Percentiles rank a stretch among this genome's conserved stretches.
Conservation (phyloP, 768 basidiomycete genomes). For the Trametes elegans region DNA sequence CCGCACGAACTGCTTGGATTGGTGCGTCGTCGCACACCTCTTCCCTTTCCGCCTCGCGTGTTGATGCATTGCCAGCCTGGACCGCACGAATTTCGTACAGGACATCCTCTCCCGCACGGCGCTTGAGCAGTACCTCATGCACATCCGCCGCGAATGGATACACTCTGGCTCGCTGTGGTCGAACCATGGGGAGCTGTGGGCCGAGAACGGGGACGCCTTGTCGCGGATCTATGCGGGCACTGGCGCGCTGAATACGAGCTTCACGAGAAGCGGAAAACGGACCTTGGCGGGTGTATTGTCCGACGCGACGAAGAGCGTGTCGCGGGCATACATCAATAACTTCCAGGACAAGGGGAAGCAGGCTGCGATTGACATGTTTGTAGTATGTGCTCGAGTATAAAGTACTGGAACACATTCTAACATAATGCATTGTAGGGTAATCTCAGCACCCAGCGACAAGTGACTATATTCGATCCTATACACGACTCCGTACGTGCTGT, state of each 20-base stretch:
- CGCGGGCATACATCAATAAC: slow-evolving; percentile 96
- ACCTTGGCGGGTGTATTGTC: slow-evolving; percentile 91
- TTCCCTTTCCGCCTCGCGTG: too few relatives aligned
- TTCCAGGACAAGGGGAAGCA: slow-evolving; percentile 97
- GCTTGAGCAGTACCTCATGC: slow-evolving; percentile 78
- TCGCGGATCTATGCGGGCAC: slow-evolving; percentile 94
- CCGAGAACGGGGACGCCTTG: slow-evolving; percentile 92
- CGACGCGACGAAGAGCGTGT: slow-evolving; percentile 95
- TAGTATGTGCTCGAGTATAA: slow-evolving; percentile 50
- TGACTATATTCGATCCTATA: slow-evolving; percentile 91
- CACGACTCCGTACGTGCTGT: slow-evolving; percentile 81
- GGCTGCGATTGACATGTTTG: slow-evolving; percentile 89
- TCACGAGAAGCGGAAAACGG: slow-evolving; percentile 91
- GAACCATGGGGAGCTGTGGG: slow-evolving; percentile 92
- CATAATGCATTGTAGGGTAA: slow-evolving; percentile 70
- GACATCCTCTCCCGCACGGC: slow-evolving; percentile 86
- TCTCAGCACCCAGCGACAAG: slow-evolving; percentile 80
- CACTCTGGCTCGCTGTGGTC: slow-evolving; percentile 72
- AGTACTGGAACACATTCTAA: not conserved
- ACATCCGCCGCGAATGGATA: slow-evolving; percentile 77
- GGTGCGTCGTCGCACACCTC: slow-evolving; percentile 43
- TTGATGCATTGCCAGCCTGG: slow-evolving; percentile 56
- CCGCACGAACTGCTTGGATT: slow-evolving; percentile 93
- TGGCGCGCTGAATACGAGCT: slow-evolving; percentile 92
- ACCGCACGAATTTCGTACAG: slow-evolving; percentile 96